A percentile compares a stretch with the other conserved stretches of the same genome.
Evolutionary conservation across 2,329 filamentous ascomycete species (phyloP).

Genomic region (Colletotrichum graminicola): DNA sequence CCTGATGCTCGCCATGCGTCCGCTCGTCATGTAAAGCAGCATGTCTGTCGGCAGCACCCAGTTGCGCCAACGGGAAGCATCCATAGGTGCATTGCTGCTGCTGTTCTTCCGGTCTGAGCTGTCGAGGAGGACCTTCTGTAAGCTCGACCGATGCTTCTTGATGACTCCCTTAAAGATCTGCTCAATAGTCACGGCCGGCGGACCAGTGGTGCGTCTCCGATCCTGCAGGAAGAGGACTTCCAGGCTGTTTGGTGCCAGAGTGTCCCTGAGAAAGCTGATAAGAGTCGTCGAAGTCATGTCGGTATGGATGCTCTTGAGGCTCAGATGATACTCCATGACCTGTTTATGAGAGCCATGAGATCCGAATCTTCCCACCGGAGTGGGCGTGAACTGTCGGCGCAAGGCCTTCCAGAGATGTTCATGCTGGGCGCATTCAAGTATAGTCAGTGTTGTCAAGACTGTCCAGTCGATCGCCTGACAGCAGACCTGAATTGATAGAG

Average conservation of each 20-base stretch:
- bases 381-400: slow-evolving; percentile 70
- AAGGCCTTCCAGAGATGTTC: slow-evolving; percentile 82
- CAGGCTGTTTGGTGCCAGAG: slow-evolving; percentile 82
- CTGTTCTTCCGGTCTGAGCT: slow-evolving; percentile 66
- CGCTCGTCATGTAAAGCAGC: slow-evolving; percentile 79
- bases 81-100: slow-evolving; percentile 44
- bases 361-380: slow-evolving; percentile 43
- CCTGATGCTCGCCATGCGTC: slow-evolving; percentile 77
- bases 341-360: slow-evolving; percentile 47
- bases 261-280: slow-evolving; percentile 81
- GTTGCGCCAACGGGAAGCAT: slow-evolving; percentile 68
- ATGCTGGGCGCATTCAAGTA: slow-evolving; percentile 79
- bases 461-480: slow-evolving; percentile 81
- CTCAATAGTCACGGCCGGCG: slow-evolving; percentile 72
- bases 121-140: slow-evolving; percentile 81
- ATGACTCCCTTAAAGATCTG: slow-evolving; percentile 78
- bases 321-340: slow-evolving; percentile 69
- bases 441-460: slow-evolving; percentile 76
- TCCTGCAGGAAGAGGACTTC: slow-evolving; percentile 85
- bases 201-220: slow-evolving; percentile 58
- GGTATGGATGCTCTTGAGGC: slow-evolving; percentile 80
- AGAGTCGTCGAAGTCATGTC: slow-evolving; percentile 77
- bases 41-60: slow-evolving; percentile 81
- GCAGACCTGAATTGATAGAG: slow-evolving; percentile 78
- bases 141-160: slow-evolving; percentile 76